phyloP scores from a whole-genome alignment of 2,329 filamentous ascomycete species.

The Fusarium xylarioides region DNA sequence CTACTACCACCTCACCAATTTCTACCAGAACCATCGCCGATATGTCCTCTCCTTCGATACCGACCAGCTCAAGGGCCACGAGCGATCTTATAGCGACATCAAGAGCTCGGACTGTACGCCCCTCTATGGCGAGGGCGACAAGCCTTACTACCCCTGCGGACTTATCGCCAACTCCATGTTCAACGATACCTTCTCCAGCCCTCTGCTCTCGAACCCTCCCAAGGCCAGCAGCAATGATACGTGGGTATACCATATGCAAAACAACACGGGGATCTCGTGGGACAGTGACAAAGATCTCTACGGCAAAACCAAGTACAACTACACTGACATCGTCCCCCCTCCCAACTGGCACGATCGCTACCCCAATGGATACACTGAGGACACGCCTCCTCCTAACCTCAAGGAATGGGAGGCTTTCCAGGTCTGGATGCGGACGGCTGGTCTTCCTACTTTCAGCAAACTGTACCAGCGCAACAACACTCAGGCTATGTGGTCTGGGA shows the following conservation, averaged over 20 bases:
- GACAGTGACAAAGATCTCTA: constrained; percentile 83
- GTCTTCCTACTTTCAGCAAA: constrained; percentile 94
- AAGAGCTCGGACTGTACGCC: constrained; percentile 78
- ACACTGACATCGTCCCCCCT: constrained; percentile 76
- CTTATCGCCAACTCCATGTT: constrained; percentile 97
- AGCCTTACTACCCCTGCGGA: constrained; percentile 92
- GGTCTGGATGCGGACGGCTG: constrained; percentile 98
- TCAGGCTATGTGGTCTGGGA: constrained; percentile 71
- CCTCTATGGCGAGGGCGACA: constrained; percentile 66
- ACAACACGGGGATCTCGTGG: constrained; percentile 84
- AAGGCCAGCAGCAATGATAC: constrained; percentile 43
- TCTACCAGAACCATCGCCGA: constrained; percentile 98
- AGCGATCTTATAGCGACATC: constrained; percentile 68
- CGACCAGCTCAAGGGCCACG: constrained; percentile 79
- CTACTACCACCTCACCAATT: constrained; percentile 96
- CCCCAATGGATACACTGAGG: constrained; percentile 72
- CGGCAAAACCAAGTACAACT: constrained; percentile 71
- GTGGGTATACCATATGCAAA: constrained; percentile 77
- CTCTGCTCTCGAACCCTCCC: constrained; percentile 65
- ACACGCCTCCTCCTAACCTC: constrained; percentile 75
- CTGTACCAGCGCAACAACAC: constrained; percentile 84
- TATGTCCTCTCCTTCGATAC: constrained; percentile 92
- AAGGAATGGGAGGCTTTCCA: constrained; percentile 85
- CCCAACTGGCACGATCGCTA: constrained; percentile 84
- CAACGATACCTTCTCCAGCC: constrained; percentile 85